Percentiles rank a stretch among this genome's conserved stretches.
These are phyloP conservation scores for Lagenidium giganteum DNA, from an alignment of 352 stramenopile genomes.

Conservation along the genomic window DNA sequence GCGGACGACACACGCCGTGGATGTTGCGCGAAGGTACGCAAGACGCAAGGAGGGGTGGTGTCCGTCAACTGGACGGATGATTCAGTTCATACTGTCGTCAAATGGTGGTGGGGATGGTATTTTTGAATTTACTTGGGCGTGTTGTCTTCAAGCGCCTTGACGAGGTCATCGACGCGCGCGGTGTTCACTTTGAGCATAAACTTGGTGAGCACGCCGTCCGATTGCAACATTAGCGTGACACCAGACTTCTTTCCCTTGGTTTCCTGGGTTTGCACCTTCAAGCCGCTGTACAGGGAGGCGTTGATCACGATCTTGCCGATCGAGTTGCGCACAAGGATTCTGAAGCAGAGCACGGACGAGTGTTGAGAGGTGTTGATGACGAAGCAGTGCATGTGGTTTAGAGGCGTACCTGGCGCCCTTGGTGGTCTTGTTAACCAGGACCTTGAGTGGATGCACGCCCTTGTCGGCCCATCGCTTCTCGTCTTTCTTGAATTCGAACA, in stretches of 20 bases:
- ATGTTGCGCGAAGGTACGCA: conserved; percentile 16
- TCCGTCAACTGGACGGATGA: too few relatives aligned
- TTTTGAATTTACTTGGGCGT: conserved; percentile 14
- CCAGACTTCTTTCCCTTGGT: conserved; percentile 77
- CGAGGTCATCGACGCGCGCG: conserved; percentile 58
- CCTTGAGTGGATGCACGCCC: conserved; percentile 70
- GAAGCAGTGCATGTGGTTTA: neutral
- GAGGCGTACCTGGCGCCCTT: conserved; percentile 45
- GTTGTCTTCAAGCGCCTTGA: conserved; percentile 38
- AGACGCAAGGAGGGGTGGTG: too few relatives aligned
- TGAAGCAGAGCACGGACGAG: conserved; percentile 11
- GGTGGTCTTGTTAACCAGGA: conserved; percentile 72
- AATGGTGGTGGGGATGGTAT: too few relatives aligned
- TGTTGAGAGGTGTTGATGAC: too few relatives aligned
- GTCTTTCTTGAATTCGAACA: conserved; percentile 85
- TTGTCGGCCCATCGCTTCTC: conserved; percentile 88
- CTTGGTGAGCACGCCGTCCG: conserved; percentile 48
- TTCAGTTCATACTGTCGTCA: too few relatives aligned
- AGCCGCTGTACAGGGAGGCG: conserved; percentile 72
- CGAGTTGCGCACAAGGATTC: conserved; percentile 77
- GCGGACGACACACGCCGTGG: conserved; percentile 17
- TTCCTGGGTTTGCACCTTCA: conserved; percentile 55
- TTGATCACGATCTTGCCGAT: conserved; percentile 88
- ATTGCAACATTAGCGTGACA: conserved; percentile 58
- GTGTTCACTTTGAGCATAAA: conserved; percentile 77